Base-by-base conservation (phyloP, 805 yeast genomes). In the Blastobotrys americana region DNA sequence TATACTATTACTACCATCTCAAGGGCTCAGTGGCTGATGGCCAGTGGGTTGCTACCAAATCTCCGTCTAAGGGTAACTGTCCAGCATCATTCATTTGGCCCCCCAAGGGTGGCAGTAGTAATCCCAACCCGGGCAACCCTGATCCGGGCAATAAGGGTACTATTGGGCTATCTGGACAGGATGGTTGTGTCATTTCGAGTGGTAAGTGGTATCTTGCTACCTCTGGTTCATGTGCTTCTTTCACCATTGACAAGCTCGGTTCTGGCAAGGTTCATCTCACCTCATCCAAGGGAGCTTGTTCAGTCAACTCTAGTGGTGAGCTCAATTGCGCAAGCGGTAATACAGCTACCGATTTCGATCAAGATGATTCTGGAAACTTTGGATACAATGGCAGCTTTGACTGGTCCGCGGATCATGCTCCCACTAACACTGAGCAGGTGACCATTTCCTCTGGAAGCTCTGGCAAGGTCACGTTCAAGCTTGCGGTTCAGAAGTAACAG, bases 221-320 rank as follows among this genome's bases (percentile, higher is more conserved):
- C 8, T 70, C 72, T 15, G 96, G 96, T 1, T 77, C 93, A 0
- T 90, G 97, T 63, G 97, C 96, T 3, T 78, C 82, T 3, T 89
- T 72, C 65, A 71, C 71, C 20, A 55, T 84, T 20, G 56, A 63
- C 25, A 72, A 78, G 43, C 76, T 82, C 25, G 73, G 74, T 27
- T 78, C 77, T 62, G 93, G 93, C 2, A 93, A 93, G n/a, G 74
- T 77, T 55, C 74, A 78, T 46, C 57, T 89, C 37, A 71, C 71
- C 48, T 74, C 93, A 1, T 76, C 85, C 34, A 78, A 74, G 55
- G 97, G 97, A 0, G 74, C 69, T 48, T 89, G 97, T 66, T 81
- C 61, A 46, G 55, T 55, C 42, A 56, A 46, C 48, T 61, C 49
- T 49, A 25, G 31, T 13, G 68, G 55, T 38, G 63, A 28, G 27